Base-by-base conservation (phyloP, 2,329 filamentous ascomycete genomes). In the Microsporum ferrugineum region DNA sequence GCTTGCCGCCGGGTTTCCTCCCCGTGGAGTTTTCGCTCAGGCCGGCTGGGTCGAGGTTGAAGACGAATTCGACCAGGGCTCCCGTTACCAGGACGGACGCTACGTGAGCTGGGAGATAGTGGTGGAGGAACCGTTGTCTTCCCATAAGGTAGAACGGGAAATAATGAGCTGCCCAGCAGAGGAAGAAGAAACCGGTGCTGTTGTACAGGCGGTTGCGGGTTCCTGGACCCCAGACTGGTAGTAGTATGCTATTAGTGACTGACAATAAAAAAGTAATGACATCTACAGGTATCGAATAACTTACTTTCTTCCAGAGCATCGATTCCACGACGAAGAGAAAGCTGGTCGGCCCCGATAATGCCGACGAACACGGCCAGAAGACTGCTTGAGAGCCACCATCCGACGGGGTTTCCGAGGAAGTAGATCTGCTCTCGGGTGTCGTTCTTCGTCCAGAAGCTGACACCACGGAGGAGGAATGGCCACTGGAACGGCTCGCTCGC, bases 381-480 rank as follows among this genome's bases (percentile, higher is more conserved):
- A 76, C 89, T 91, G 75, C 90, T 95, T 12, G 90, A 86, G 65
- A 99, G 82, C 94, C 94, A 99, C 91, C 95, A 99, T 62, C 92
- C 94, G 64, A 97, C 76, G 0, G 94, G 94, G 77, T 99, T 99
- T 61, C 94, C 94, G 34, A 99, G 79, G 80, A 99, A 99, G 78
- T 99, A 99, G 66, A 99, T 99, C 75, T 99, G 94, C 78, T 95
- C 86, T 63, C 89, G 86, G 7, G 92, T 96, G 61, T 95, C 89
- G 73, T 89, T 91, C 73, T 97, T 88, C 6, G 94, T 99, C 94
- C 94, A 99, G 86, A 99, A 99, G 76, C 91, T 96, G 68, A 99
- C 92, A 76, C 94, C 94, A 34, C 94, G 87, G 61, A 99, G 84
- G 71, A 99, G 82, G 83, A 99, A 97, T 1, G 94, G 94, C 94